Evolutionary conservation across 2,329 filamentous ascomycete genomes (phyloP).

Genomic region (Microsporum canis): DNA sequence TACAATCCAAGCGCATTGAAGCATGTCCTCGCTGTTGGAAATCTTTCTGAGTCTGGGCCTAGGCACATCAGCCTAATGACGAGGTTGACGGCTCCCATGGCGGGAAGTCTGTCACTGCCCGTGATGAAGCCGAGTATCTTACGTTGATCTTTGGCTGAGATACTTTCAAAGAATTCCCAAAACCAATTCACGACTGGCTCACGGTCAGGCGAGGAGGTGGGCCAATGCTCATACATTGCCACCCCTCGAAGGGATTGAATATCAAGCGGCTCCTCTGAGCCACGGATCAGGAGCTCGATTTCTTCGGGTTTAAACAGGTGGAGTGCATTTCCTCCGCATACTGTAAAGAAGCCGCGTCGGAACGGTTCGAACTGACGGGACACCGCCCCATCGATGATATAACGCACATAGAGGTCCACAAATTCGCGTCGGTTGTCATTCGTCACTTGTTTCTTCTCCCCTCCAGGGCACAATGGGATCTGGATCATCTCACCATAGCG

Average conservation of each 20-base stretch:
- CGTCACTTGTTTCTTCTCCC: conserved; percentile 66
- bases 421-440: conserved; percentile 75
- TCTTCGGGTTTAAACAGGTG: conserved; percentile 82
- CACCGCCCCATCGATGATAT: conserved; percentile 67
- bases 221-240: conserved; percentile 75
- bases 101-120: conserved; percentile 79
- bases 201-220: conserved; percentile 38
- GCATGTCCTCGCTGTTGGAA: conserved; percentile 78
- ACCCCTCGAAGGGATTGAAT: conserved; percentile 64
- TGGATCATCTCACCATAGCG: conserved; percentile 59
- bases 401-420: conserved; percentile 71
- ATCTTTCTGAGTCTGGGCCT: conserved; percentile 61
- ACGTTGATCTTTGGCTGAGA: conserved; percentile 57
- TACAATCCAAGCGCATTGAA: conserved; percentile 77
- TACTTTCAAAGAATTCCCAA: conserved; percentile 66
- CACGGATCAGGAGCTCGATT: conserved; percentile 75
- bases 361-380: conserved; percentile 82
- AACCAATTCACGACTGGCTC: conserved; percentile 73
- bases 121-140: conserved; percentile 78
- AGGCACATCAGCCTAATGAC: conserved; percentile 65
- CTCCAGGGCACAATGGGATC: conserved; percentile 61
- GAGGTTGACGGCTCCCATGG: conserved; percentile 70
- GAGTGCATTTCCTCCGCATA: conserved; percentile 78
- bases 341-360: conserved; percentile 85
- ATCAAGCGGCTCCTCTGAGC: conserved; percentile 73